Evolutionary conservation across 768 basidiomycete species (phyloP).

Genomic region (Suillus paluster): DNA sequence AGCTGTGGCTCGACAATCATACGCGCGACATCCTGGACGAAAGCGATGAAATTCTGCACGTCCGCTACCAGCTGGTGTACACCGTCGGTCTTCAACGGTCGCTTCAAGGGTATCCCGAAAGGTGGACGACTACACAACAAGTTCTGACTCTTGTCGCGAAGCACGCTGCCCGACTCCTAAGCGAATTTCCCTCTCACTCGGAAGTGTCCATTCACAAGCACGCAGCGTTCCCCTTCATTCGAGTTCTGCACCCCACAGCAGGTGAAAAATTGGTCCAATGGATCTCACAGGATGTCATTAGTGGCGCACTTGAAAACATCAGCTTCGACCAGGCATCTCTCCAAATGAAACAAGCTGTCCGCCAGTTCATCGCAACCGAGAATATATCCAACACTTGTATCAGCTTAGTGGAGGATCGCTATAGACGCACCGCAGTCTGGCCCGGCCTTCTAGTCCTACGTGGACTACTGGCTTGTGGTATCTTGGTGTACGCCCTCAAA

Average conservation of each 20-base stretch:
- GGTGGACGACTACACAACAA: conserved; percentile 35
- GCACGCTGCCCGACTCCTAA: conserved; percentile 16
- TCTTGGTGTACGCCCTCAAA: too few relatives aligned
- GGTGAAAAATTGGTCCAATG: conserved; percentile 11
- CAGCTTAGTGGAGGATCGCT: conserved; percentile 14
- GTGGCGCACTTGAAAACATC: conserved; percentile 7
- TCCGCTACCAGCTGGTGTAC: too few relatives aligned
- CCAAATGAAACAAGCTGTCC: conserved; percentile 14
- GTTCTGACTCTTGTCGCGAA: conserved; percentile 30
- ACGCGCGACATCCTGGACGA: too few relatives aligned
- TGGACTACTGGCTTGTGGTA: too few relatives aligned
- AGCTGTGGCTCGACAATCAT: conserved; percentile 9
- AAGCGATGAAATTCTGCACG: too few relatives aligned
- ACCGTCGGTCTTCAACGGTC: too few relatives aligned
- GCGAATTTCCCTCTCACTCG: conserved; percentile 11
- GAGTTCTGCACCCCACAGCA: conserved; percentile 18
- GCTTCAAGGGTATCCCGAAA: too few relatives aligned
- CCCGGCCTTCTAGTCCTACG: too few relatives aligned
- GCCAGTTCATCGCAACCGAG: conserved; percentile 26
- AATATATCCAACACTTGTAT: neutral
- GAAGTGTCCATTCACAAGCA: conserved; percentile 20
- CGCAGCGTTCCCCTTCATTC: conserved; percentile 13
- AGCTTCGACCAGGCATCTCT: too few relatives aligned
- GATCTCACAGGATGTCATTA: conserved; percentile 17
- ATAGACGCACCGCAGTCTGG: too few relatives aligned